Evolutionary conservation across 2,329 filamentous ascomycete genomes (phyloP), one percentile per base, ranked within the genome.

Genomic region (Calcarisporium arbuscula): DNA sequence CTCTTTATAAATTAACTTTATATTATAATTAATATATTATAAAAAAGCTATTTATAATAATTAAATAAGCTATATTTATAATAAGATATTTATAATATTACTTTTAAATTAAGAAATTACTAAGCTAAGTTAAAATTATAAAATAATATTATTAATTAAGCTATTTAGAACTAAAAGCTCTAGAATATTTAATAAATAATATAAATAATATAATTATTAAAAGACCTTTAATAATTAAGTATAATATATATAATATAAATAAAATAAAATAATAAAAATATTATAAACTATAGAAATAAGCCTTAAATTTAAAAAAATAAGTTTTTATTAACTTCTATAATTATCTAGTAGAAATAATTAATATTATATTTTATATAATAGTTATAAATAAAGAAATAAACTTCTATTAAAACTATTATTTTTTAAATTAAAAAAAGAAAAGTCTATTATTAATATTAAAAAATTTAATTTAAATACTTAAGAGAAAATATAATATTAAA

Each of bases 361-460:
- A 25, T 25, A 25, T 25, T 9, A 9, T 25, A 9, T 9, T 9
- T 25, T 25, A 25, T 25, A 25, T 25, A 25, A 25, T 25, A 25
- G n/a, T 9, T 25, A 9, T 25, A 25, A 25, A 25, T n/a, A 17
- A 29, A 16, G n/a, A n/a, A 16, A 8, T 14, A 6, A 29, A 6
- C 28, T 18, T 29, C 15, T 18, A 20, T n/a, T 31, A 19, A 18
- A 31, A 19, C 29, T 31, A 31, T 18, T 31, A 8, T 15, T 4
- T 12, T 31, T 31, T 31, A n/a, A 31, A 31, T 31, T 18, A 31
- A 8, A 9, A 31, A 19, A 31, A 20, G 16, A 18, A 31, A 12
- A 12, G 29, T n/a, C 29, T 11, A 19, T 18, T n/a, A 8, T 8
- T 14, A 9, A 20, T 20, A 19, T 31, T 18, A 10, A 20, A n/a